Conservation (phyloP, 345 rosid species). For the Hypericum perforatum region DNA sequence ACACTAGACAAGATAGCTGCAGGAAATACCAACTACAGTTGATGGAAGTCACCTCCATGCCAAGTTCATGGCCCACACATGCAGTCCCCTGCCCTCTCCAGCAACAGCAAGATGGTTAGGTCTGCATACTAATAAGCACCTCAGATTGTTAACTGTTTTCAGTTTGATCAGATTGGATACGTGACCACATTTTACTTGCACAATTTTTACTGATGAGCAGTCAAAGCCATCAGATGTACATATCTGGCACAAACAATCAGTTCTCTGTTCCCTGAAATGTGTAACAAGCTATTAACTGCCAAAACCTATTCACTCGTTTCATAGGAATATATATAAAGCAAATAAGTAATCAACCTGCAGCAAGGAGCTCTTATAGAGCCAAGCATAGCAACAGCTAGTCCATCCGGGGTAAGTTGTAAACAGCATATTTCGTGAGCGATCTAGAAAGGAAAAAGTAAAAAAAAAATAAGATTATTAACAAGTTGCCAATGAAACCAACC, state of each 20-base stretch:
- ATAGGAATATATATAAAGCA: background rate
- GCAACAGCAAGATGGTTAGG: slow-evolving; percentile 53
- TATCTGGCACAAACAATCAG: slow-evolving; percentile 59
- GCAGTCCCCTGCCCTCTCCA: slow-evolving; percentile 60
- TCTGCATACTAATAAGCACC: slow-evolving; percentile 50
- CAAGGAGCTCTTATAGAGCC: slow-evolving; percentile 56
- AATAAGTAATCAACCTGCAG: slow-evolving; percentile 58
- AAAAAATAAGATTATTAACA: background rate
- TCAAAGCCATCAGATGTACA: slow-evolving; percentile 50
- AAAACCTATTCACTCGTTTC: slow-evolving; percentile 1
- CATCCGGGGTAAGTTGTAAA: slow-evolving; percentile 62
- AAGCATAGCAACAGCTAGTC: slow-evolving; percentile 48
- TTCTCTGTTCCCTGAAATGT: slow-evolving; percentile 49
- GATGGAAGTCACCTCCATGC: slow-evolving; percentile 55
- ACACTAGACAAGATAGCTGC: background rate
- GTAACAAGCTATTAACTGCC: slow-evolving; percentile 7
- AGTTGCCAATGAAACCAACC: slow-evolving; percentile 3
- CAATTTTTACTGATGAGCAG: slow-evolving; percentile 49
- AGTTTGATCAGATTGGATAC: slow-evolving; percentile 57
- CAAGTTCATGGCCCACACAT: slow-evolving; percentile 70
- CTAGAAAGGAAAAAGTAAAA: slow-evolving; percentile 32
- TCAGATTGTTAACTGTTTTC: slow-evolving; percentile 41
- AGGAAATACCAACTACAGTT: background rate
- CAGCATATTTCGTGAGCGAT: slow-evolving; percentile 41
- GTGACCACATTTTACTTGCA: slow-evolving; percentile 53